Conservation (phyloP, 148 eudicot species). For the Rhododendron mucronatum region DNA sequence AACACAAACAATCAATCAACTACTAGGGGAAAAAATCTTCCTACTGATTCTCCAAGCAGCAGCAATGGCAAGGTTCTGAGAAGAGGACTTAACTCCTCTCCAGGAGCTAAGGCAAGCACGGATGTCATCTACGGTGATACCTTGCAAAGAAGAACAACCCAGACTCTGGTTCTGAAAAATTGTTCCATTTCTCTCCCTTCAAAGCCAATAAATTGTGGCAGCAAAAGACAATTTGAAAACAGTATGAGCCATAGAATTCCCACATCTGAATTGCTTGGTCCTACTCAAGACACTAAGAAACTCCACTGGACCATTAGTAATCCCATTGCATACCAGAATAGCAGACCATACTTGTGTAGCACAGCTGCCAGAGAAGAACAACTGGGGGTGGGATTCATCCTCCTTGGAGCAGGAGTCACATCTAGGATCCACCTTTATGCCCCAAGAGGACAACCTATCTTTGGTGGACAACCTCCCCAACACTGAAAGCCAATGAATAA, state of each 20-base stretch:
- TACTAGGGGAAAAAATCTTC: neutral
- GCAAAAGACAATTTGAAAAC: neutral
- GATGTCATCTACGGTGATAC: neutral
- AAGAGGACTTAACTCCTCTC: neutral
- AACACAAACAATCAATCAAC: neutral
- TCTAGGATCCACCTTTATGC: neutral
- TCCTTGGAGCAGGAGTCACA: neutral
- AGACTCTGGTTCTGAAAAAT: neutral
- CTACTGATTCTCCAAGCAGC: neutral
- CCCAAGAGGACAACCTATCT: neutral
- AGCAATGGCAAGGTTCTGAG: neutral
- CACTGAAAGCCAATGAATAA: neutral
- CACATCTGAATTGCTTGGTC: neutral
- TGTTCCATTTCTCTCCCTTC: neutral
- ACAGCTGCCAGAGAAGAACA: neutral
- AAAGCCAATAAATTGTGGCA: too few species aligned
- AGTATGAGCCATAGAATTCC: neutral
- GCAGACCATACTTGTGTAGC: neutral
- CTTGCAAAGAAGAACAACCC: neutral
- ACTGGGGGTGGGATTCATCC: neutral
- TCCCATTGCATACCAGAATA: neutral
- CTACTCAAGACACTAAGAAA: neutral
- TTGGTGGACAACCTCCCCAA: neutral
- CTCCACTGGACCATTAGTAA: neutral
- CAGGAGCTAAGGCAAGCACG: neutral